A percentile compares a stretch with the other conserved stretches of the same genome.
Evolutionary conservation across 202 grass and related monocot species (phyloP).

Genomic region (Panicum virgatum): DNA sequence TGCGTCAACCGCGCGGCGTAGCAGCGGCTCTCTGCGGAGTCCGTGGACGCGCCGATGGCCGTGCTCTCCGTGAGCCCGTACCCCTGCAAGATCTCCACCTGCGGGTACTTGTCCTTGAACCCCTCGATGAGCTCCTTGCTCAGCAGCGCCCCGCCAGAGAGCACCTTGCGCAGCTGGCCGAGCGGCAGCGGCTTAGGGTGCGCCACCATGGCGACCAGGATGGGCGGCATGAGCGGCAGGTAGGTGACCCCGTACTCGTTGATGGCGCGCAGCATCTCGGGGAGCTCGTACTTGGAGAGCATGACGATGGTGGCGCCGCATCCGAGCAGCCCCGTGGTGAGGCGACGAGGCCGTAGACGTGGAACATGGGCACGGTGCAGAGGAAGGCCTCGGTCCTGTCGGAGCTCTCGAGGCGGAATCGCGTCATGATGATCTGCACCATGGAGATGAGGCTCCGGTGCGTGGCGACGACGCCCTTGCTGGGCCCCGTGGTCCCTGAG

Average conservation of each 20-base stretch:
- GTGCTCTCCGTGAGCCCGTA: slow-evolving; percentile 95
- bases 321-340: slow-evolving; percentile 84
- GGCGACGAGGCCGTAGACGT: slow-evolving; percentile 89
- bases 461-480: slow-evolving; percentile 91
- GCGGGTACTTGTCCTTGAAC: slow-evolving; percentile 81
- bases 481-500: slow-evolving; percentile 89
- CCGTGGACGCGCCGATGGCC: slow-evolving; percentile 84
- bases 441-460: slow-evolving; percentile 90
- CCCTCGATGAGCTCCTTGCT: slow-evolving; percentile 81
- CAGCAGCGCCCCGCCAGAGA: slow-evolving; percentile 83
- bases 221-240: slow-evolving; percentile 90
- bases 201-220: slow-evolving; percentile 84
- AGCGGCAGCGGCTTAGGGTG: slow-evolving; percentile 58
- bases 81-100: slow-evolving; percentile 81
- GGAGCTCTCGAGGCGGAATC: slow-evolving; percentile 68
- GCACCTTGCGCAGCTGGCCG: slow-evolving; percentile 55
- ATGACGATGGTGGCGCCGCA: slow-evolving; percentile 87
- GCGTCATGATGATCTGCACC: slow-evolving; percentile 86
- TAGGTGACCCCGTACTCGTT: slow-evolving; percentile 66
- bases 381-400: slow-evolving; percentile 63
- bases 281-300: slow-evolving; percentile 82
- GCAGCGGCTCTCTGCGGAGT: slow-evolving; percentile 76
- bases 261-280: slow-evolving; percentile 86
- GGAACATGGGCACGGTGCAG: slow-evolving; percentile 98
- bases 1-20: no score